Evolutionary conservation across 73 alveolate genomes (phyloP).

Genomic region (Paramecium octaurelia): DNA sequence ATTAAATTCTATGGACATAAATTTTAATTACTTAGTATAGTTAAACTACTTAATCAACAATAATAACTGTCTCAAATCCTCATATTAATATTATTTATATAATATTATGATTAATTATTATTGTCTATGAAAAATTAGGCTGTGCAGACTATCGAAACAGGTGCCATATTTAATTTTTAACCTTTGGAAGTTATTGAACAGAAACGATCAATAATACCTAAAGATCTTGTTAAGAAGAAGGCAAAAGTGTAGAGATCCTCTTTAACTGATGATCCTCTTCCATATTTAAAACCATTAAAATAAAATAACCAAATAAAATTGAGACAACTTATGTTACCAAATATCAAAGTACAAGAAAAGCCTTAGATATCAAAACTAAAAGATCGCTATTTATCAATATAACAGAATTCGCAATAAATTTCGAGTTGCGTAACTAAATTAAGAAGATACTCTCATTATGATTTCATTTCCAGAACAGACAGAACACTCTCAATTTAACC

Average conservation of each 20-base stretch:
- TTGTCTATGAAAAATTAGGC: background rate
- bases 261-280: background rate
- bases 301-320: background rate
- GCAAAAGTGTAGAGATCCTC: background rate
- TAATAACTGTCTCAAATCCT: background rate
- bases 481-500: background rate
- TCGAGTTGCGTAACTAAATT: background rate
- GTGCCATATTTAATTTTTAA: background rate
- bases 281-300: background rate
- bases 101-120: background rate
- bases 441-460: background rate
- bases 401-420: background rate
- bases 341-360: background rate
- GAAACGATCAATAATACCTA: background rate
- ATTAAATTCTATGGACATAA: background rate
- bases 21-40: background rate
- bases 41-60: background rate
- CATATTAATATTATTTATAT: background rate
- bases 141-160: conserved; percentile 11
- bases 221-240: background rate
- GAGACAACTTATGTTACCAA: background rate
- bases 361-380: background rate
- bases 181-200: background rate
- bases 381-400: background rate
- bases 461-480: background rate